Evolutionary conservation across 352 stramenopile genomes (phyloP).

Genomic region (Elongisporangium senticosum): DNA sequence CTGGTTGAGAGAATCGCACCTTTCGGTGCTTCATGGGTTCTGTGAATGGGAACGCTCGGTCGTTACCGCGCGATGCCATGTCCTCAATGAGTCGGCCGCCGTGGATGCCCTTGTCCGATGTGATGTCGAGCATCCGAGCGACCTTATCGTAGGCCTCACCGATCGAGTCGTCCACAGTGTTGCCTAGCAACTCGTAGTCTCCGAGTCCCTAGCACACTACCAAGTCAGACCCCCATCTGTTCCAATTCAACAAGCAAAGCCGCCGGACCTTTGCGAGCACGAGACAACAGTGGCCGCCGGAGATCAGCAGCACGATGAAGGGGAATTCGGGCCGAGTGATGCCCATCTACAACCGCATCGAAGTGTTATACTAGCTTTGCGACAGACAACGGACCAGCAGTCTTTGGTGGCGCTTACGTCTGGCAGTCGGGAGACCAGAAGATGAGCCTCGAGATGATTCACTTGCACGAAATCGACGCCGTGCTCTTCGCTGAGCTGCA

Average conservation of each 20-base stretch:
- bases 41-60: constrained; percentile 84
- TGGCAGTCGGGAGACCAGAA: constrained; percentile 91
- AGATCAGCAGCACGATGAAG: constrained; percentile 97
- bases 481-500: constrained; percentile 83
- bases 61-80: constrained; percentile 87
- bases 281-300: constrained; percentile 97
- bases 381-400: neutral
- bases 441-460: constrained; percentile 98
- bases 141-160: constrained; percentile 99
- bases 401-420: constrained; percentile 23
- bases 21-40: constrained; percentile 89
- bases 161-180: constrained; percentile 97
- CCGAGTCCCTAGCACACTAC: constrained; percentile 84
- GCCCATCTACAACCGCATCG: constrained; percentile 17
- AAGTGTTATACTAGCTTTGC: constrained; percentile 1
- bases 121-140: constrained; percentile 91
- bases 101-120: constrained; percentile 51
- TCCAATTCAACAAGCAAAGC: neutral
- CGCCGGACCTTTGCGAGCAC: constrained; percentile 76
- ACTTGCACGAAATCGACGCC: constrained; percentile 93
- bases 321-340: constrained; percentile 83
- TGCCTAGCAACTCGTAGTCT: constrained; percentile 91
- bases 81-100: constrained; percentile 94
- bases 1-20: constrained; percentile 13
- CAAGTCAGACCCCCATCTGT: neutral